These are phyloP conservation scores for Fraxinus excelsior DNA, from an alignment of 257 asterid genomes.

Conservation along the genomic window DNA sequence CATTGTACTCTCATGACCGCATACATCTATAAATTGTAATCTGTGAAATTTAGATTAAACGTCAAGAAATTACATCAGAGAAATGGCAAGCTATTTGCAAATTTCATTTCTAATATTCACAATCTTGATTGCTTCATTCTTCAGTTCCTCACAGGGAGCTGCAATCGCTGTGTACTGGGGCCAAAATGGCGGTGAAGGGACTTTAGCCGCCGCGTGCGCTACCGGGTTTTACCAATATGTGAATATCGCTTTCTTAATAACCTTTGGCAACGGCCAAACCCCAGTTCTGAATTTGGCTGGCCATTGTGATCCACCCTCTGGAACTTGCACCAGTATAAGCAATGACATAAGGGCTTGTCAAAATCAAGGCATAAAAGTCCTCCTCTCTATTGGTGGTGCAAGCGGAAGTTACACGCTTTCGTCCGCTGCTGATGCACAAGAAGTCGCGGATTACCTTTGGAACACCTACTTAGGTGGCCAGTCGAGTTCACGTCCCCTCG, in stretches of 20 bases:
- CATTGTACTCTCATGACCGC: not conserved
- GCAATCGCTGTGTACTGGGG: constrained; percentile 72
- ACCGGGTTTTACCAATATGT: constrained; percentile 44
- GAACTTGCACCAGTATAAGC: constrained; percentile 31
- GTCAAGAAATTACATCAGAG: not conserved
- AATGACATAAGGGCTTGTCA: constrained; percentile 39
- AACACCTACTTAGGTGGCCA: constrained; percentile 50
- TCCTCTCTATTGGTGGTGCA: constrained; percentile 49
- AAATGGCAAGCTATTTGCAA: constrained; percentile 28
- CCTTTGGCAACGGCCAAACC: constrained; percentile 52
- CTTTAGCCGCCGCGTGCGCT: constrained; percentile 48
- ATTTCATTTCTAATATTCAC: constrained; percentile 20
- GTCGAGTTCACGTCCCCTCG: constrained; percentile 44
- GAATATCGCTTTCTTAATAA: constrained; percentile 46
- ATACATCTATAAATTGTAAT: constrained; percentile 23
- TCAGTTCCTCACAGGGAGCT: constrained; percentile 20
- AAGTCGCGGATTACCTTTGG: constrained; percentile 53
- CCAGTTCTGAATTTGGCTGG: constrained; percentile 65
- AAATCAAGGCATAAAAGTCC: constrained; percentile 32
- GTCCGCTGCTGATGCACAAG: constrained; percentile 42
- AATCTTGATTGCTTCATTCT: constrained; percentile 23
- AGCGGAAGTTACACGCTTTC: constrained; percentile 40
- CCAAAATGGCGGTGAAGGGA: constrained; percentile 55
- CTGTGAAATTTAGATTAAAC: not conserved
- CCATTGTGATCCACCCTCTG: constrained; percentile 40